Conservation (phyloP, 2,329 filamentous ascomycete species). For the Alternaria sp. region DNA sequence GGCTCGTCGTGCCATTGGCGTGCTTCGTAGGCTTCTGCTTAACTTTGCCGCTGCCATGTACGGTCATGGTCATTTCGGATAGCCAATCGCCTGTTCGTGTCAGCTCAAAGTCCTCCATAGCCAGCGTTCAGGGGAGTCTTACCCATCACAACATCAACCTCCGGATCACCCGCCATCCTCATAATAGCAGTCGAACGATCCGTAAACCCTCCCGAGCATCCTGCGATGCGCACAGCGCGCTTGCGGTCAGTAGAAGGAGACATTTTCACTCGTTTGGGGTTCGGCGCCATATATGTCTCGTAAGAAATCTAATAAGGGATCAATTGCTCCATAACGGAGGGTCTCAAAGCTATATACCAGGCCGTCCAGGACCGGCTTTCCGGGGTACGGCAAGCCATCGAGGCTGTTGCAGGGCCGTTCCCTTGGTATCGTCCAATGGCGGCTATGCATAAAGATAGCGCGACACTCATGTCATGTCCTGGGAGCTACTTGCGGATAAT, state of each 20-base stretch:
- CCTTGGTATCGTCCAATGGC: slow-evolving; percentile 11
- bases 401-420: slow-evolving; percentile 8
- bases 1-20: slow-evolving; percentile 44
- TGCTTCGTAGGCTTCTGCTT: slow-evolving; percentile 34
- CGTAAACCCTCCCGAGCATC: slow-evolving; percentile 49
- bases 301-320: neutral
- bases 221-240: slow-evolving; percentile 40
- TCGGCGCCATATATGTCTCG: neutral
- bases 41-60: slow-evolving; percentile 42
- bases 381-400: slow-evolving; percentile 3
- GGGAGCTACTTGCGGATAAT: slow-evolving; percentile 6
- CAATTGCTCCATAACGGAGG: neutral
- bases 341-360: slow-evolving; percentile 20
- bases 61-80: slow-evolving; percentile 40
- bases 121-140: neutral
- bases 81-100: slow-evolving; percentile 31
- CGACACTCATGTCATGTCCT: slow-evolving; percentile 6
- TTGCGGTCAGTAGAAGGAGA: slow-evolving; percentile 22
- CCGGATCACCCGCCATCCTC: slow-evolving; percentile 35
- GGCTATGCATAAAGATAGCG: neutral
- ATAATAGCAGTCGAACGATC: slow-evolving; percentile 48
- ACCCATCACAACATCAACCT: slow-evolving; percentile 37
- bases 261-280: slow-evolving; percentile 17
- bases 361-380: neutral
- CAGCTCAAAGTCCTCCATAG: neutral